Base-by-base conservation (phyloP, 1,139 yeast genomes). In the Suhomyces guaymorum region DNA sequence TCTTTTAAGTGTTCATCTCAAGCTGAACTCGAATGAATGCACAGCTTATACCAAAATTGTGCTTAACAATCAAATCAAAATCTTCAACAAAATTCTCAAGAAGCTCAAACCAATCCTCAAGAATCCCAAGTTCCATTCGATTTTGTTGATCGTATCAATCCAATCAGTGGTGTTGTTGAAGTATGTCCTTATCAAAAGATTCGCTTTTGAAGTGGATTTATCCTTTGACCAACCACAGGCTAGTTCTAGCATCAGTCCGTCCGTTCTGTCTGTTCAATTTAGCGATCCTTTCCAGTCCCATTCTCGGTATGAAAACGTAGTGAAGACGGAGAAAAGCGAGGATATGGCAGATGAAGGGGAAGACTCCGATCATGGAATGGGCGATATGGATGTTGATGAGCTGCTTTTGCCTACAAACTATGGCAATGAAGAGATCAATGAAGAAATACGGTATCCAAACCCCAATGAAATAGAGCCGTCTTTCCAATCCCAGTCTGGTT, bases 161-260 rank as follows among this genome's bases (percentile, higher is more conserved):
- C 70, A 65, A 27, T 55, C 67, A 15, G 51, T 63, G 7, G 42
- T 60, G 7, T 56, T 64, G 5, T 50, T 66, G 33, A 66, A 64
- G 39, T 61, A 49, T 42, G 51, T 65, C 17, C 49, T 63, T 14
- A 45, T 41, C 24, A 55, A 57, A 33, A 44, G 44, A 28, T 41
- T 46, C 22, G 43, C 33, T 5, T 37, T 47, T 14, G 47, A 38
- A 12, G n/a, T 24, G 4, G 28, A 24, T n/a, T n/a, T n/a, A n/a
- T n/a, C n/a, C n/a, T n/a, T n/a, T n/a, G n/a, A n/a, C n/a, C n/a
- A n/a, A n/a, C n/a, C n/a, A n/a, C n/a, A n/a, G n/a, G n/a, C n/a
- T n/a, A n/a, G n/a, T n/a, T n/a, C n/a, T n/a, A n/a, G n/a, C n/a
- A n/a, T n/a, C n/a, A n/a, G n/a, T n/a, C n/a, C n/a, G n/a, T n/a